A percentile compares a stretch with the other conserved stretches of the same genome.
Evolutionary conservation across 768 basidiomycete species (phyloP).

Genomic region (Hemileccinum rubropunctum): DNA sequence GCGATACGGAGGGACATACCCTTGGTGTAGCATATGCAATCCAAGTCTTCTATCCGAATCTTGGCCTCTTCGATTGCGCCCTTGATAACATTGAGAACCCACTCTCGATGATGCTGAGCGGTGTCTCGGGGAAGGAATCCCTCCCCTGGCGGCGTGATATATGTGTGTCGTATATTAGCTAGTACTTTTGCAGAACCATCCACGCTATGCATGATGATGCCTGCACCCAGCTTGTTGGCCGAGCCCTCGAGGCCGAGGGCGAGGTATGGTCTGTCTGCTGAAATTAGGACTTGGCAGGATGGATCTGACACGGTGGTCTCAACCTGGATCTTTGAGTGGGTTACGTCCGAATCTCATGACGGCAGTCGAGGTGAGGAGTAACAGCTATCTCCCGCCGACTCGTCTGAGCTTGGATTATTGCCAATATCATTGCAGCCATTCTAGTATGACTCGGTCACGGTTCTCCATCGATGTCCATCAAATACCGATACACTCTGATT

Average conservation of each 20-base stretch:
- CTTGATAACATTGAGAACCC: conserved; percentile 80
- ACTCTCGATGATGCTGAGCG: conserved; percentile 92
- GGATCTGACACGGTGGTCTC: conserved; percentile 15
- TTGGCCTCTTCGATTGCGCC: conserved; percentile 69
- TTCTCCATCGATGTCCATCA: too few species aligned
- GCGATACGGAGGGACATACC: conserved; percentile 46
- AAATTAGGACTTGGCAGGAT: conserved; percentile 10
- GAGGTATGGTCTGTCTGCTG: conserved; percentile 61
- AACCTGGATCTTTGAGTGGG: conserved; percentile 36
- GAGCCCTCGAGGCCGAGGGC: conserved; percentile 98
- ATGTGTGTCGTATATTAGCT: conserved; percentile 96
- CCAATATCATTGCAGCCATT: too few species aligned
- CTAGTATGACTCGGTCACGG: background rate
- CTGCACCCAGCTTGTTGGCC: conserved; percentile 96
- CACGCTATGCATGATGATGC: conserved; percentile 79
- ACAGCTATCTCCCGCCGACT: too few species aligned
- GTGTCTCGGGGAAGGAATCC: conserved; percentile 97
- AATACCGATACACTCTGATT: too few species aligned
- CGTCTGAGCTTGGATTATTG: too few species aligned
- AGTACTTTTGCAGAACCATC: conserved; percentile 75
- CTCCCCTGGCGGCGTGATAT: conserved; percentile 97
- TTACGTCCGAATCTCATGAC: conserved; percentile 12
- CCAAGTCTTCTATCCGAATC: conserved; percentile 71
- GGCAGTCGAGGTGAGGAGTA: too few species aligned
- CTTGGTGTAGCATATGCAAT: conserved; percentile 97